phyloP scores from a whole-genome alignment of 1,284 basidiomycete species.

The Sphaerobolus stellatus region DNA sequence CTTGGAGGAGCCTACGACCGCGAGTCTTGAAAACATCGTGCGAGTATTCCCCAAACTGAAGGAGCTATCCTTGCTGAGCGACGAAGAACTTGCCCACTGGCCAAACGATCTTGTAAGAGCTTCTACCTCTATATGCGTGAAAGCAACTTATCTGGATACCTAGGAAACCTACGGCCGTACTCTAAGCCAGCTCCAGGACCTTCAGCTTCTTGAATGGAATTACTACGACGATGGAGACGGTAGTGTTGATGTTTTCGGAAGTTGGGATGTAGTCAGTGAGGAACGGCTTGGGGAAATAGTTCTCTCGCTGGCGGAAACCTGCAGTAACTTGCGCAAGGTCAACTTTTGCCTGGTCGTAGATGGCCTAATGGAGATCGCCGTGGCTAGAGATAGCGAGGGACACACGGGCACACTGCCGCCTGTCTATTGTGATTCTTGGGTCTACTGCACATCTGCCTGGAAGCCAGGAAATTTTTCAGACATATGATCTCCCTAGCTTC shows the following conservation, averaged over 20 bases:
- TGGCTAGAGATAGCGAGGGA: conserved; percentile 1
- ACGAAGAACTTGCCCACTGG: conserved; percentile 6
- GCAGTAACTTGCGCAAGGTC: not conserved
- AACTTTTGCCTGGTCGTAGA: conserved; percentile 10
- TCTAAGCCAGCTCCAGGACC: not conserved
- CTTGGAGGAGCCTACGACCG: not conserved
- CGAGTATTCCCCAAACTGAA: not conserved
- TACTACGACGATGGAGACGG: conserved; percentile 2
- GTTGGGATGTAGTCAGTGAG: conserved; percentile 8
- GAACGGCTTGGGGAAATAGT: conserved; percentile 7
- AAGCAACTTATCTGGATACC: not conserved
- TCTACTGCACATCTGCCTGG: conserved; percentile 9
- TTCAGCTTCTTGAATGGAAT: conserved; percentile 8
- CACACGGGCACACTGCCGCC: not conserved
- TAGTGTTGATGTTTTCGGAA: conserved; percentile 1
- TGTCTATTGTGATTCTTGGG: conserved; percentile 1
- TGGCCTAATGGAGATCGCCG: not conserved
- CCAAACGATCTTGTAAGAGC: conserved; percentile 3
- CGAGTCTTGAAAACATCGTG: conserved; percentile 1
- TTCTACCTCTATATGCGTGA: not conserved
- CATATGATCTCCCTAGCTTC: not conserved
- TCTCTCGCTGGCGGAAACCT: conserved; percentile 2
- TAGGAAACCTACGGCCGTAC: conserved; percentile 1
- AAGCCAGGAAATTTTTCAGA: not conserved
- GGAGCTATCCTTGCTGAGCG: conserved; percentile 7